These are phyloP conservation scores for Suillus subaureus DNA, from an alignment of 768 basidiomycete species.

Conservation along the genomic window DNA sequence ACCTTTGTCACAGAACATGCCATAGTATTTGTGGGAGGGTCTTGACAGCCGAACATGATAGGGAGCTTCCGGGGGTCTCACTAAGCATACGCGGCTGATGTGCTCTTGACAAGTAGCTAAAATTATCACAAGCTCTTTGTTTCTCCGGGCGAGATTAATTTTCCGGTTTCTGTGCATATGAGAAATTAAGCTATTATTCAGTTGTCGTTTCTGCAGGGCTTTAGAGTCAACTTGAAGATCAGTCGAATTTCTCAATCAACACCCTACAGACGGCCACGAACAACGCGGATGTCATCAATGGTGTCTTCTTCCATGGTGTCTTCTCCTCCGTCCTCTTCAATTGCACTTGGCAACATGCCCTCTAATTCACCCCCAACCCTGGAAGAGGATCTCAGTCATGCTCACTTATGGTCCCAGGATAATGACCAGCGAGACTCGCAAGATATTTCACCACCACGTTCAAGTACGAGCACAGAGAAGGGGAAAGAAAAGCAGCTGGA, in stretches of 20 bases:
- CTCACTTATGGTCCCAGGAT: slow-evolving; percentile 37
- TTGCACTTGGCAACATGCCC: slow-evolving; percentile 37
- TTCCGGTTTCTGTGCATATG: not conserved
- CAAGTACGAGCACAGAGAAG: slow-evolving; percentile 31
- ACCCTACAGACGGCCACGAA: slow-evolving; percentile 10
- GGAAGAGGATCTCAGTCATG: slow-evolving; percentile 49
- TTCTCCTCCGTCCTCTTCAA: slow-evolving; percentile 30
- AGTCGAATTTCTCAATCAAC: slow-evolving; percentile 9
- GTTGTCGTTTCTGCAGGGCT: not conserved
- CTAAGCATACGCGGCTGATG: not conserved
- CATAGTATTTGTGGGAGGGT: no score
- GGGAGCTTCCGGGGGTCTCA: no score
- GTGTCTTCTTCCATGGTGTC: slow-evolving; percentile 4
- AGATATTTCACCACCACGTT: slow-evolving; percentile 26
- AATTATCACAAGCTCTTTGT: not conserved
- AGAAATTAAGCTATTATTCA: not conserved
- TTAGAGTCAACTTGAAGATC: no score
- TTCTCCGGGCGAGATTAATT: not conserved
- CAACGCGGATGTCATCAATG: slow-evolving; percentile 9
- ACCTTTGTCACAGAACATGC: no score
- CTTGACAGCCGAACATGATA: no score
- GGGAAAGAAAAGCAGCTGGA: slow-evolving; percentile 33
- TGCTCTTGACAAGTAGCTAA: not conserved
- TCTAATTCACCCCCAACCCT: slow-evolving; percentile 27
- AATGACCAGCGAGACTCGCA: slow-evolving; percentile 20